phyloP scores from a whole-genome alignment of 108 stramenopile species.

The Aurantiochytrium sp. region DNA sequence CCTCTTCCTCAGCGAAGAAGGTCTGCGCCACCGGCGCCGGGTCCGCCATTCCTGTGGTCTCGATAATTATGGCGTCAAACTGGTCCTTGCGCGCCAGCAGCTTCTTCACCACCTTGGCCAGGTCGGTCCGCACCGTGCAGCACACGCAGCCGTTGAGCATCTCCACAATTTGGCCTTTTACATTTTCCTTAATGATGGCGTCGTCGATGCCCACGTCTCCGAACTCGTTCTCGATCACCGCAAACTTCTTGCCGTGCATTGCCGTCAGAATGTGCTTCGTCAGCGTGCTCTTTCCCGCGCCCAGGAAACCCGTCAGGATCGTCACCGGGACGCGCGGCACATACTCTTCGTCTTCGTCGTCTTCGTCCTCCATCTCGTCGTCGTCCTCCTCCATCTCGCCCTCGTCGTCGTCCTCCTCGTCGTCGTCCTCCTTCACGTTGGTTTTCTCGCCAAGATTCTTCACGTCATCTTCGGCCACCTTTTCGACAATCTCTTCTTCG shows the following conservation, averaged over 20 bases:
- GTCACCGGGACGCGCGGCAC: conserved; percentile 49
- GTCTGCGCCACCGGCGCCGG: conserved; percentile 88
- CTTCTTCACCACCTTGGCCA: conserved; percentile 70
- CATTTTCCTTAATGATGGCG: conserved; percentile 53
- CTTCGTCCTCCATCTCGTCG: background rate
- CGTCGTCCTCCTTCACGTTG: background rate
- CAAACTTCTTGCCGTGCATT: conserved; percentile 76
- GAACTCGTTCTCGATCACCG: conserved; percentile 79
- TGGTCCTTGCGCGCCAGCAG: conserved; percentile 59
- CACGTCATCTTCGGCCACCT: background rate
- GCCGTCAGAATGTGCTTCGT: conserved; percentile 69
- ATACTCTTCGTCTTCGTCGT: conserved; percentile 15
- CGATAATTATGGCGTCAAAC: conserved; percentile 88
- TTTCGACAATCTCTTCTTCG: background rate
- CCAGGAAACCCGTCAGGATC: conserved; percentile 60
- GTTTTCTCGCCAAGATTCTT: background rate
- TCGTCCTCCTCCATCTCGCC: background rate
- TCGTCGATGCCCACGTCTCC: conserved; percentile 89
- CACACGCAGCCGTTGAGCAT: conserved; percentile 68
- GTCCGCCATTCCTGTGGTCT: conserved; percentile 94
- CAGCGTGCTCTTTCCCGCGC: conserved; percentile 66
- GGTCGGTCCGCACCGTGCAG: conserved; percentile 59
- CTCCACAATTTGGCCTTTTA: conserved; percentile 54
- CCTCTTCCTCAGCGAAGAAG: conserved; percentile 86
- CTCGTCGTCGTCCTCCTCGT: background rate